These are phyloP conservation scores for Fusarium hainanense DNA, from an alignment of 2,329 filamentous ascomycete species.

Conservation along the genomic window DNA sequence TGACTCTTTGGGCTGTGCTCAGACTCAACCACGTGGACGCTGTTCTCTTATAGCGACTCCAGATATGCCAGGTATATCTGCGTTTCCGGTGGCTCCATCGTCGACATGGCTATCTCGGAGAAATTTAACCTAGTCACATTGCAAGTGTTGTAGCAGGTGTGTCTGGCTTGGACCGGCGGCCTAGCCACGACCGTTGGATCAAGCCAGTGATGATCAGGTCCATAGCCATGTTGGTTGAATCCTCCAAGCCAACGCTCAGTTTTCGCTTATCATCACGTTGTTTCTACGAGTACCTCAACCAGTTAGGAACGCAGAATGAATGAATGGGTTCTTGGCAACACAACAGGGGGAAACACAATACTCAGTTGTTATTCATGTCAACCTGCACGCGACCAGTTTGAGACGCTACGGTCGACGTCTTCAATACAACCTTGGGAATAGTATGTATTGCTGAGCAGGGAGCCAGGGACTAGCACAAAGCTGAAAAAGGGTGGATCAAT, in stretches of 20 bases:
- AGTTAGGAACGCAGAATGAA: neutral
- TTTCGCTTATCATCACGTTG: neutral
- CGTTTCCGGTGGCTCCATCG: conserved; percentile 8
- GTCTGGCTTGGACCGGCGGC: conserved; percentile 20
- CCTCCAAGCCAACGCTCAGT: conserved; percentile 33
- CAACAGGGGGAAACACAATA: neutral
- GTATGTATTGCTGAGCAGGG: neutral
- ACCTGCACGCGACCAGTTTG: conserved; percentile 15
- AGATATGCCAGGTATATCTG: neutral
- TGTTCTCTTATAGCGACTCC: neutral
- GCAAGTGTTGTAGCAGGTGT: conserved; percentile 7
- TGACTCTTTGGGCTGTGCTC: neutral
- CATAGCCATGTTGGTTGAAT: conserved; percentile 37
- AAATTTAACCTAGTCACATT: conserved; percentile 29
- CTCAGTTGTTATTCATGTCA: neutral
- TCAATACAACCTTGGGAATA: neutral
- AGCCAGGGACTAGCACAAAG: neutral
- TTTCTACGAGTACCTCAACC: neutral
- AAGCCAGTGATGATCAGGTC: neutral
- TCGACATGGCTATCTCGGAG: conserved; percentile 14
- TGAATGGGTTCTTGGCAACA: conserved; percentile 11
- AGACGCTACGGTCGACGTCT: conserved; percentile 4
- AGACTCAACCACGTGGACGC: neutral
- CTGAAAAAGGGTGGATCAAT: neutral
- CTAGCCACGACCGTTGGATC: conserved; percentile 35